Percentiles rank a stretch among this genome's conserved stretches.
Evolutionary conservation across 306 rosid species (phyloP).

Genomic region (Biancaea sappan): DNA sequence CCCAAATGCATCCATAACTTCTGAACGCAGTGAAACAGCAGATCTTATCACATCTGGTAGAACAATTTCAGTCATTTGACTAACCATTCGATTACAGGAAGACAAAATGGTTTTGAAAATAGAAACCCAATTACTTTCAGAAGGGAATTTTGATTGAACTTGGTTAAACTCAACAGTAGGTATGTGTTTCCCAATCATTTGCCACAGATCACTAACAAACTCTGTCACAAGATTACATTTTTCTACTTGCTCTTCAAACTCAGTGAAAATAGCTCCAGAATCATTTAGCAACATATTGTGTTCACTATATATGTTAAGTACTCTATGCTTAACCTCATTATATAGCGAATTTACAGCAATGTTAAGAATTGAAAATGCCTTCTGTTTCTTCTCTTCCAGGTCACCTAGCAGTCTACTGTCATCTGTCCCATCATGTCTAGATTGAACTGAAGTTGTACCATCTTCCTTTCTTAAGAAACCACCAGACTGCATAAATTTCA

Average conservation of each 20-base stretch:
- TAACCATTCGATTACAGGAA: conserved; percentile 67
- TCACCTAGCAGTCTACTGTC: conserved; percentile 49
- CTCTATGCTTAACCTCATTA: conserved; percentile 55
- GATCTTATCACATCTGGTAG: conserved; percentile 78
- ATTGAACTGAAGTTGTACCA: conserved; percentile 48
- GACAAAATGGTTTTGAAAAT: conserved; percentile 62
- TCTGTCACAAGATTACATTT: conserved; percentile 79
- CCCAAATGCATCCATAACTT: conserved; percentile 92
- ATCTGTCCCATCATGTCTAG: conserved; percentile 56
- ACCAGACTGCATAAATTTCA: conserved; percentile 71
- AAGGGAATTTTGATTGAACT: conserved; percentile 42
- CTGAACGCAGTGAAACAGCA: conserved; percentile 79
- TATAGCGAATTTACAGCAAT: conserved; percentile 65
- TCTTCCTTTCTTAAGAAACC: conserved; percentile 62
- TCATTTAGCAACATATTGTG: conserved; percentile 48
- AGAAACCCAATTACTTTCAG: conserved; percentile 78
- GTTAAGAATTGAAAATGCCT: conserved; percentile 54
- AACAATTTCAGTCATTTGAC: conserved; percentile 82
- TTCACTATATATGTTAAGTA: conserved; percentile 49
- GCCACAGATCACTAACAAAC: conserved; percentile 60
- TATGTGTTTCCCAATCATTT: conserved; percentile 53
- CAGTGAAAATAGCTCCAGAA: conserved; percentile 60
- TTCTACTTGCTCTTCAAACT: conserved; percentile 87
- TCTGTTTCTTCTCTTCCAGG: conserved; percentile 63
- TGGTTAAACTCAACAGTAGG: conserved; percentile 46